These are phyloP conservation scores for Fereydounia khargensis DNA, from an alignment of 1,284 basidiomycete genomes.

Conservation along the genomic window DNA sequence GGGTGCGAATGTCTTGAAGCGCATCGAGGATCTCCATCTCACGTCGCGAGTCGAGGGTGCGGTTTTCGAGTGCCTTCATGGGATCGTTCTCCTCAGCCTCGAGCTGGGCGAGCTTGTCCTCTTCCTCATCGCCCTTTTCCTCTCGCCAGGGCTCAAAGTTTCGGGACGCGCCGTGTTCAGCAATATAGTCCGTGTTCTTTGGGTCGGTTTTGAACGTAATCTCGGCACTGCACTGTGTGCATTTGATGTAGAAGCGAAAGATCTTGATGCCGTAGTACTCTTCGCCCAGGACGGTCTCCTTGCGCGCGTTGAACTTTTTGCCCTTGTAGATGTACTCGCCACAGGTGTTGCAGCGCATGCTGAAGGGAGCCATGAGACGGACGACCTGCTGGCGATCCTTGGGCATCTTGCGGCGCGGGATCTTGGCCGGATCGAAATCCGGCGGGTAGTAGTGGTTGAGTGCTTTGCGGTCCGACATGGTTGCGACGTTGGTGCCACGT, in stretches of 20 bases:
- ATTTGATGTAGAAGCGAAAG: conserved; percentile 60
- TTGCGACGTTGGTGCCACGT: conserved; percentile 4
- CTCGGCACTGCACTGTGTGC: conserved; percentile 70
- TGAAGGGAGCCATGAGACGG: conserved; percentile 97
- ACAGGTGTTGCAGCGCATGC: conserved; percentile 80
- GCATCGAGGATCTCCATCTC: conserved; percentile 99
- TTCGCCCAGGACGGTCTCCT: conserved; percentile 94
- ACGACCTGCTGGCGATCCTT: conserved; percentile 94
- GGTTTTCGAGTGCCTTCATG: conserved; percentile 92
- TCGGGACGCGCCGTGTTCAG: conserved; percentile 51
- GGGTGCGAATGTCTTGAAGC: conserved; percentile 85
- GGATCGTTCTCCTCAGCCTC: conserved; percentile 71
- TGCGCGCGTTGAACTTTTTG: conserved; percentile 98
- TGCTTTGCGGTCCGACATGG: conserved; percentile 59
- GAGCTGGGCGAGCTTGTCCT: conserved; percentile 13
- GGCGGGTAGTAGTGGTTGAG: conserved; percentile 61
- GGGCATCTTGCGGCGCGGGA: conserved; percentile 80
- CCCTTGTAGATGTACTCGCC: conserved; percentile 93
- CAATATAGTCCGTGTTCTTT: conserved; percentile 64
- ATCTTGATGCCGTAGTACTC: conserved; percentile 98
- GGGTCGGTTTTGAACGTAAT: conserved; percentile 99
- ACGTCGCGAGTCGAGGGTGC: conserved; percentile 83
- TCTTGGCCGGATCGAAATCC: conserved; percentile 96
- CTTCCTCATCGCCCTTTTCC: conserved; percentile 24
- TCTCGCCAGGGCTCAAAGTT: conserved; percentile 56